Evolutionary conservation across 257 asterid species (phyloP).

Genomic region (Capsicum rhomboideum): DNA sequence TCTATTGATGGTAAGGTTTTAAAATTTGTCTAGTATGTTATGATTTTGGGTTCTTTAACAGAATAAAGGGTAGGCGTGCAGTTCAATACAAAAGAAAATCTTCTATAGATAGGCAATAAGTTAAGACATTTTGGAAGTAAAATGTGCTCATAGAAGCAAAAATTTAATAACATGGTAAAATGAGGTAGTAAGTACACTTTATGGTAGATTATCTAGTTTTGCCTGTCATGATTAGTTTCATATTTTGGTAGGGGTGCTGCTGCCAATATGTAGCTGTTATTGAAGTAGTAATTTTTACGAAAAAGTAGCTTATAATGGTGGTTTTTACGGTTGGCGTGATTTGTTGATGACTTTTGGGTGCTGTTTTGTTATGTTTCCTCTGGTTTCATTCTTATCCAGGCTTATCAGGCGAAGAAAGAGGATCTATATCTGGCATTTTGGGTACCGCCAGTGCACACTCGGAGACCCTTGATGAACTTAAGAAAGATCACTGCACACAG

Average conservation of each 20-base stretch:
- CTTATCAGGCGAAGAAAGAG: constrained; percentile 47
- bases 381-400: constrained; percentile 25
- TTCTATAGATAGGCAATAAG: background rate
- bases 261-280: background rate
- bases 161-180: background rate
- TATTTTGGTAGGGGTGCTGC: background rate
- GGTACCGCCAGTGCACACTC: constrained; percentile 46
- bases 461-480: constrained; percentile 42
- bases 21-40: background rate
- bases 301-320: background rate
- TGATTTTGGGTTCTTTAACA: background rate
- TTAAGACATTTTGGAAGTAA: background rate
- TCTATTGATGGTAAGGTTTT: constrained; percentile 39
- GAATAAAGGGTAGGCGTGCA: background rate
- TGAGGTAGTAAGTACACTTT: background rate
- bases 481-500: constrained; percentile 43
- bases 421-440: constrained; percentile 42
- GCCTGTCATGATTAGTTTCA: background rate
- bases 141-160: background rate
- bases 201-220: background rate
- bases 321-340: background rate
- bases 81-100: background rate
- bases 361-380: background rate
- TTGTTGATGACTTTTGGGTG: background rate
- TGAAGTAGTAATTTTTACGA: background rate